These are phyloP conservation scores for Microcyclospora pomicola DNA, from an alignment of 2,329 filamentous ascomycete species.

Conservation along the genomic window DNA sequence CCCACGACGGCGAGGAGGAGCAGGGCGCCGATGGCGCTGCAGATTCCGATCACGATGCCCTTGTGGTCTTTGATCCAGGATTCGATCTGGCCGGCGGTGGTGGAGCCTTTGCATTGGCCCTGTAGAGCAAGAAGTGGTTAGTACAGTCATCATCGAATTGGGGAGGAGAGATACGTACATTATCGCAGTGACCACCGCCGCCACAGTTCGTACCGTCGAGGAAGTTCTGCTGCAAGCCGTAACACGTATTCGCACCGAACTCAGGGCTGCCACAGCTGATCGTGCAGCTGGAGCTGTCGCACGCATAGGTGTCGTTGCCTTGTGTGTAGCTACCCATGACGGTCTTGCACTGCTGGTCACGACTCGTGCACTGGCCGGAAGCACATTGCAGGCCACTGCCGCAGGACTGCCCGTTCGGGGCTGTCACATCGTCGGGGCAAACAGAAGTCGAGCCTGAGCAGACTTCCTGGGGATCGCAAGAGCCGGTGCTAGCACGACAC, in stretches of 20 bases:
- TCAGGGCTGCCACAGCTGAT: constrained; percentile 62
- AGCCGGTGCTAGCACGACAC: constrained; percentile 65
- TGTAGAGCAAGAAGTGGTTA: constrained; percentile 14
- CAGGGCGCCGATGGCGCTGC: constrained; percentile 56
- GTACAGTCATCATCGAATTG: neutral
- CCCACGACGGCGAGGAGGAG: constrained; percentile 53
- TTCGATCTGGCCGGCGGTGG: constrained; percentile 54
- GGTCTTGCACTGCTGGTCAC: constrained; percentile 76
- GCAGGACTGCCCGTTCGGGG: constrained; percentile 58
- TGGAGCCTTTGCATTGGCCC: constrained; percentile 62
- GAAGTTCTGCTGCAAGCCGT: constrained; percentile 76
- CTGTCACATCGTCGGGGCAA: constrained; percentile 61
- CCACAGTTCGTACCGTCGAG: constrained; percentile 79
- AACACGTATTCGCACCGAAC: constrained; percentile 53
- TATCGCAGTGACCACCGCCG: constrained; percentile 63
- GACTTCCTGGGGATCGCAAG: constrained; percentile 73
- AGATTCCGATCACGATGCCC: constrained; percentile 68
- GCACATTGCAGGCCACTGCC: constrained; percentile 64
- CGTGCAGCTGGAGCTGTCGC: constrained; percentile 57
- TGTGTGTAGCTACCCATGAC: constrained; percentile 63
- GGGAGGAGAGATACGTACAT: constrained; percentile 33
- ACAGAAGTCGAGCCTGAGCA: constrained; percentile 59
- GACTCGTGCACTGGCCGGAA: constrained; percentile 85
- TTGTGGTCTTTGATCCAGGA: constrained; percentile 68
- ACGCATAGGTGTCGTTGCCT: constrained; percentile 68